phyloP scores from a whole-genome alignment of 805 yeast genomes.

The Candida palmyrensis region DNA sequence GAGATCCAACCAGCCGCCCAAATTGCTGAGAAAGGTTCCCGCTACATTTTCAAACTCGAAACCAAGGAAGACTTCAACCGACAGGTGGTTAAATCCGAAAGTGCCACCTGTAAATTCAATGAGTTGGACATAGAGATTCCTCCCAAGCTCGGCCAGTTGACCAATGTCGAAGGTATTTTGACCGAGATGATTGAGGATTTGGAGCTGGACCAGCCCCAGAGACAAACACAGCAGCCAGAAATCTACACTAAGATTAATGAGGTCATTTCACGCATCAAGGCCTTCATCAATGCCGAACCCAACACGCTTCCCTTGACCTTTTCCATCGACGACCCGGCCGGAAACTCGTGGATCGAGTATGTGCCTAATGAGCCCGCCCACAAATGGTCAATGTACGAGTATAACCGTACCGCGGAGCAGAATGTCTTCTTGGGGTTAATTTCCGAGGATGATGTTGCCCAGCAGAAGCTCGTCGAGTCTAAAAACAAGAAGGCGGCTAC shows the following conservation, averaged over 20 bases:
- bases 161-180: conserved; percentile 87
- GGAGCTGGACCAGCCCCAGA: conserved; percentile 70
- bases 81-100: conserved; percentile 88
- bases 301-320: conserved; percentile 73
- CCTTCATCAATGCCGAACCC: conserved; percentile 60
- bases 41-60: conserved; percentile 67
- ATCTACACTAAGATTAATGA: conserved; percentile 69
- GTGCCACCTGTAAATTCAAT: conserved; percentile 71
- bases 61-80: conserved; percentile 70
- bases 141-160: conserved; percentile 87
- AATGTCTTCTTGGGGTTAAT: conserved; percentile 78
- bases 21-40: conserved; percentile 84
- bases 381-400: conserved; percentile 84
- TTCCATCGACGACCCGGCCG: conserved; percentile 87
- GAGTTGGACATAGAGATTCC: conserved; percentile 94
- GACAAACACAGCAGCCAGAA: conserved; percentile 72
- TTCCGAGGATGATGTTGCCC: conserved; percentile 59
- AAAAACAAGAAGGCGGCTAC: conserved; percentile 40
- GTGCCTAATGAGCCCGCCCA: conserved; percentile 82
- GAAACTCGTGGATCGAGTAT: conserved; percentile 94
- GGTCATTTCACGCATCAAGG: conserved; percentile 56
- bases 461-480: conserved; percentile 42
- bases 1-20: conserved; percentile 95
- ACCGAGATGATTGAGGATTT: conserved; percentile 81
- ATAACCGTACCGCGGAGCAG: conserved; percentile 82